Conservation (phyloP, 495 filamentous ascomycete genomes). For the Penicillium malachiteum region DNA sequence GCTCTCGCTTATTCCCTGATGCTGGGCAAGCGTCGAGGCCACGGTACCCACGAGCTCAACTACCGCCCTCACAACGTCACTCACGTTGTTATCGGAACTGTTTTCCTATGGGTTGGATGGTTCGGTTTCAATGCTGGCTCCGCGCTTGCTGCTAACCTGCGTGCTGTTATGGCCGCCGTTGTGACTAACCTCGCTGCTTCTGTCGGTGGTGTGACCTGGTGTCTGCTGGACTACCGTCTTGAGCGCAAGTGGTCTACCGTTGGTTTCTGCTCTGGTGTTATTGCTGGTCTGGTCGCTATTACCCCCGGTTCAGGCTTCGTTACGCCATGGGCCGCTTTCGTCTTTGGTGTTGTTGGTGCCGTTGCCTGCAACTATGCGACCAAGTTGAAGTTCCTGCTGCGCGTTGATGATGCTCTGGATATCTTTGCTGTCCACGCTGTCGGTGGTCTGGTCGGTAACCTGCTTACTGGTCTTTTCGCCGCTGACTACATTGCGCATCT, state of each 20-base stretch:
- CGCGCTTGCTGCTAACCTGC: conserved; percentile 84
- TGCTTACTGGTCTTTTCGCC: conserved; percentile 88
- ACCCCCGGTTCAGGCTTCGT: conserved; percentile 90
- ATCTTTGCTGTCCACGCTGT: conserved; percentile 92
- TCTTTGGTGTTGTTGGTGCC: conserved; percentile 84
- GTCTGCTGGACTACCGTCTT: conserved; percentile 87
- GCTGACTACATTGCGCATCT: conserved; percentile 88
- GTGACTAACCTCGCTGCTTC: conserved; percentile 56
- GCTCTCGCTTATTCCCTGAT: conserved; percentile 85
- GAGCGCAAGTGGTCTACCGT: conserved; percentile 97
- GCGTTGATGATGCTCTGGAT: conserved; percentile 87
- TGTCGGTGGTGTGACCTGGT: conserved; percentile 92
- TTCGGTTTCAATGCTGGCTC: conserved; percentile 98
- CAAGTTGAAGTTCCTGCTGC: conserved; percentile 88
- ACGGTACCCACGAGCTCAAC: conserved; percentile 85
- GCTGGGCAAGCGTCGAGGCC: conserved; percentile 79
- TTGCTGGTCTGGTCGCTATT: conserved; percentile 89
- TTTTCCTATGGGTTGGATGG: conserved; percentile 99
- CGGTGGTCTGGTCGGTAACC: conserved; percentile 86
- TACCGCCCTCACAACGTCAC: conserved; percentile 98
- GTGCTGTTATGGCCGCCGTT: conserved; percentile 63
- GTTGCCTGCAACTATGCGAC: conserved; percentile 91
- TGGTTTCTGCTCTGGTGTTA: conserved; percentile 92
- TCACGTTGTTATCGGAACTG: conserved; percentile 93
- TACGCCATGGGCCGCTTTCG: conserved; percentile 88